Percentiles rank a stretch among this genome's conserved stretches.
Evolutionary conservation across 768 basidiomycete species (phyloP).

Genomic region (Boletales sp.): DNA sequence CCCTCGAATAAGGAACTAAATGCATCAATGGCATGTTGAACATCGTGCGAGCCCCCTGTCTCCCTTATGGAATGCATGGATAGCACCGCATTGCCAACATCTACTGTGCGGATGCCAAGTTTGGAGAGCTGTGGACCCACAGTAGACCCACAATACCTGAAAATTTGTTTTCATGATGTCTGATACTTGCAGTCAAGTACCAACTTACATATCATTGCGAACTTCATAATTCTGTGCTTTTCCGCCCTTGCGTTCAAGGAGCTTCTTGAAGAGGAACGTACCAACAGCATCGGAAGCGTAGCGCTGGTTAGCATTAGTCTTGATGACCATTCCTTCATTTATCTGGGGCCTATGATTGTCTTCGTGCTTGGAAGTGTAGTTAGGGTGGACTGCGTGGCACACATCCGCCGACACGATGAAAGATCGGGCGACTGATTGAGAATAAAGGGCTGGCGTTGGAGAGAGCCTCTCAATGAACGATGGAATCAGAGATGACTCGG

Average conservation of each 20-base stretch:
- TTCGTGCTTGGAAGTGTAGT: constrained; percentile 78
- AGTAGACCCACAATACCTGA: constrained; percentile 82
- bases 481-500: constrained; percentile 84
- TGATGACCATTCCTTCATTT: constrained; percentile 86
- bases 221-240: constrained; percentile 82
- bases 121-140: constrained; percentile 89
- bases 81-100: constrained; percentile 88
- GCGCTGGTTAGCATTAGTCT: constrained; percentile 85
- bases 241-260: constrained; percentile 74
- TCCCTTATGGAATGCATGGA: constrained; percentile 96
- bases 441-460: constrained; percentile 56
- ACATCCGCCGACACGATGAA: constrained; percentile 90
- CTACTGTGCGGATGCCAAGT: constrained; percentile 84
- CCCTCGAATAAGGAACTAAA: constrained; percentile 83
- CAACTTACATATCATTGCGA: constrained; percentile 79
- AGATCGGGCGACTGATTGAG: constrained; percentile 69
- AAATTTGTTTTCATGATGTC: constrained; percentile 1
- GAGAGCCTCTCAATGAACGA: constrained; percentile 79
- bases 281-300: constrained; percentile 73
- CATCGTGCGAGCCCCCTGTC: constrained; percentile 76
- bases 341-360: constrained; percentile 78
- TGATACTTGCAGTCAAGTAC: background rate
- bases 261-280: constrained; percentile 72
- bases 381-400: constrained; percentile 86
- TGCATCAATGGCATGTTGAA: constrained; percentile 74